phyloP scores from a whole-genome alignment of 2,329 filamentous ascomycete species.

The Trichoderma oligosporum region DNA sequence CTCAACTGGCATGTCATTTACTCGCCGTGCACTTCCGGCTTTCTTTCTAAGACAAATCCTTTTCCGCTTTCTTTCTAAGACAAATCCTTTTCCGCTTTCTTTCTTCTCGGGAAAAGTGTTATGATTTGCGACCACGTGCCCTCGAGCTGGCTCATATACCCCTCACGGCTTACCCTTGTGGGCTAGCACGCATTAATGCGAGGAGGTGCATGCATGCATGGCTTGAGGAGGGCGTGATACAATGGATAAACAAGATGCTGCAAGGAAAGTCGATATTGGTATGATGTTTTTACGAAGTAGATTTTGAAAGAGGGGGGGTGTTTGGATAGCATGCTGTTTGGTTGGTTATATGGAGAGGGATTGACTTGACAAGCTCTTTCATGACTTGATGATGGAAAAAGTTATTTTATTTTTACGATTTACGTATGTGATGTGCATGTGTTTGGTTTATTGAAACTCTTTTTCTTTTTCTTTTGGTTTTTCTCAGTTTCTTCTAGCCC shows the following conservation, averaged over 20 bases:
- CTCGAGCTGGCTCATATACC: constrained; percentile 11
- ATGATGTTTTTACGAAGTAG: constrained; percentile 1
- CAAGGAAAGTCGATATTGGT: constrained; percentile 4
- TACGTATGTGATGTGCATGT: not conserved
- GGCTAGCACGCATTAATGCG: constrained; percentile 16
- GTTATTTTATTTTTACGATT: not conserved
- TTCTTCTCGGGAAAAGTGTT: constrained; percentile 5
- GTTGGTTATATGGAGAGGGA: constrained; percentile 5
- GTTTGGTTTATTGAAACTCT: not conserved
- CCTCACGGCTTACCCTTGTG: constrained; percentile 15
- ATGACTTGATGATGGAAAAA: constrained; percentile 11
- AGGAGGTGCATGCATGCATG: constrained; percentile 14
- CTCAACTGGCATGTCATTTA: constrained; percentile 28
- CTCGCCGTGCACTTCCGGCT: constrained; percentile 7
- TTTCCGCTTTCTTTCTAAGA: constrained; percentile 21
- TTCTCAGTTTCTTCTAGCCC: not conserved
- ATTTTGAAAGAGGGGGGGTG: not conserved
- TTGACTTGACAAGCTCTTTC: constrained; percentile 5
- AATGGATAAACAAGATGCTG: constrained; percentile 9
- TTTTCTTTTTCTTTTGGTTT: not conserved
- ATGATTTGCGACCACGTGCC: constrained; percentile 8
- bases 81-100: constrained; percentile 21
- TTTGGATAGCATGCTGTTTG: constrained; percentile 14
- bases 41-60: constrained; percentile 7
- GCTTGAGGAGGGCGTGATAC: constrained; percentile 10